A percentile compares a stretch with the other conserved stretches of the same genome.
Conservation (phyloP, 73 alveolate species). For the Durusdinium trenchii region DNA sequence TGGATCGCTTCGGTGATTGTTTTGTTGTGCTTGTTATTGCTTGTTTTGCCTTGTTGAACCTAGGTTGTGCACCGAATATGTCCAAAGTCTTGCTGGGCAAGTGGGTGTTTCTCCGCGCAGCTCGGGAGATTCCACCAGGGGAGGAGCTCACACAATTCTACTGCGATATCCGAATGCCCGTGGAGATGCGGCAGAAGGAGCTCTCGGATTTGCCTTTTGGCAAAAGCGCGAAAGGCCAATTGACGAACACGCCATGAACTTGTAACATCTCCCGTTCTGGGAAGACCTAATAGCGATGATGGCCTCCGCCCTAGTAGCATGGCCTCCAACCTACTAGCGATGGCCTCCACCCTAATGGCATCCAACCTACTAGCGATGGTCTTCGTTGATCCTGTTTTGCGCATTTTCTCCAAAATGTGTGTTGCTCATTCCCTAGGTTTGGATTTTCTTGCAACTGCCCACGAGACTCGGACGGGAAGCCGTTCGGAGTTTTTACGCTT, state of each 20-base stretch:
- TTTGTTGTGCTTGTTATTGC: no score
- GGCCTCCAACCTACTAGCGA: neutral
- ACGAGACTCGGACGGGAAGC: no score
- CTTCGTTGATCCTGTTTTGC: no score
- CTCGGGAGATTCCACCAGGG: conserved; percentile 26
- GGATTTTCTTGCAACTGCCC: conserved; percentile 66
- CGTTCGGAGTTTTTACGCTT: neutral
- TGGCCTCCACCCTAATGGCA: neutral
- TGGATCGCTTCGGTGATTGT: no score
- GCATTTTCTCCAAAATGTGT: neutral
- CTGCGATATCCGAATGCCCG: conserved; percentile 89
- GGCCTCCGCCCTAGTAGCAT: neutral
- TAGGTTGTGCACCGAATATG: conserved; percentile 80
- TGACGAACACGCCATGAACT: neutral
- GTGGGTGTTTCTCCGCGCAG: conserved; percentile 85
- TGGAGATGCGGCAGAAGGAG: conserved; percentile 89
- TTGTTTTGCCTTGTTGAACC: no score
- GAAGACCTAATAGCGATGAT: neutral
- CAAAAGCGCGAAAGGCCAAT: neutral
- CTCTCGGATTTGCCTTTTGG: conserved; percentile 2
- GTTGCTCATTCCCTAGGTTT: conserved; percentile 14
- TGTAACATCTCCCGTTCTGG: no score
- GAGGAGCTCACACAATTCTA: conserved; percentile 84
- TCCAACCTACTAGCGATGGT: no score
- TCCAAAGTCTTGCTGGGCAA: conserved; percentile 65